A percentile compares a stretch with the other conserved stretches of the same genome.
Conservation (phyloP, 805 yeast species). For the Naumovozyma dairenensis region DNA sequence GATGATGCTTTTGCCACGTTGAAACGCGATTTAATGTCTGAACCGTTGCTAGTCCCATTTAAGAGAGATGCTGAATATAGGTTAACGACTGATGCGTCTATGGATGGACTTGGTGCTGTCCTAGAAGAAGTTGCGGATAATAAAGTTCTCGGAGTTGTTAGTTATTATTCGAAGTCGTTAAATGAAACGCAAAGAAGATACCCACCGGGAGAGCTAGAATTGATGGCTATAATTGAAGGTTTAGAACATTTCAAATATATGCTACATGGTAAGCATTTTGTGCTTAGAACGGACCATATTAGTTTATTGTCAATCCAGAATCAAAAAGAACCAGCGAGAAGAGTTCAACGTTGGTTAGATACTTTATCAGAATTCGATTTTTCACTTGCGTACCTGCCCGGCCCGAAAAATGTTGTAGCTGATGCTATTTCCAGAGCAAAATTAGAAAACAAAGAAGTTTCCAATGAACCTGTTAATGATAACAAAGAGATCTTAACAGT, state of each 20-base stretch:
- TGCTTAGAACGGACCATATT: conserved; percentile 8
- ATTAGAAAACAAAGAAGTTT: too few relatives aligned
- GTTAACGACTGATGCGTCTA: conserved; percentile 11
- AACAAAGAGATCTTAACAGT: too few relatives aligned
- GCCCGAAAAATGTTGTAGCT: conserved; percentile 9
- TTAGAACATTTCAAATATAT: conserved; percentile 8
- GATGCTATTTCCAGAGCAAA: conserved; percentile 9
- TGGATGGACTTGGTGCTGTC: conserved; percentile 11
- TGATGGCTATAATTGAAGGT: conserved; percentile 8
- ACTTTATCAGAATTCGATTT: conserved; percentile 8
- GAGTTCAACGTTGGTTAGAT: conserved; percentile 6
- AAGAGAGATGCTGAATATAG: conserved; percentile 1
- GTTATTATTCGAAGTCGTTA: conserved; percentile 9
- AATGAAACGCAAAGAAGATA: too few relatives aligned
- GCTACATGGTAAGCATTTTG: conserved; percentile 6
- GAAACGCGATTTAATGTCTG: neutral
- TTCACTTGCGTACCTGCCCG: conserved; percentile 5
- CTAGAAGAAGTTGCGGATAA: conserved; percentile 7
- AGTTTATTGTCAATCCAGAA: conserved; percentile 4
- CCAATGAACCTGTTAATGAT: neutral
- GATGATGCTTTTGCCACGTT: conserved; percentile 1
- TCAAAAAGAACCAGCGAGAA: conserved; percentile 6
- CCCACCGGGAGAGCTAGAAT: conserved; percentile 10
- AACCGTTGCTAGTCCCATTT: conserved; percentile 4
- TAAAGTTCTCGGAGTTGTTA: conserved; percentile 7